Base-by-base conservation (phyloP, 73 alveolate genomes). In the Effrenium voratum region DNA sequence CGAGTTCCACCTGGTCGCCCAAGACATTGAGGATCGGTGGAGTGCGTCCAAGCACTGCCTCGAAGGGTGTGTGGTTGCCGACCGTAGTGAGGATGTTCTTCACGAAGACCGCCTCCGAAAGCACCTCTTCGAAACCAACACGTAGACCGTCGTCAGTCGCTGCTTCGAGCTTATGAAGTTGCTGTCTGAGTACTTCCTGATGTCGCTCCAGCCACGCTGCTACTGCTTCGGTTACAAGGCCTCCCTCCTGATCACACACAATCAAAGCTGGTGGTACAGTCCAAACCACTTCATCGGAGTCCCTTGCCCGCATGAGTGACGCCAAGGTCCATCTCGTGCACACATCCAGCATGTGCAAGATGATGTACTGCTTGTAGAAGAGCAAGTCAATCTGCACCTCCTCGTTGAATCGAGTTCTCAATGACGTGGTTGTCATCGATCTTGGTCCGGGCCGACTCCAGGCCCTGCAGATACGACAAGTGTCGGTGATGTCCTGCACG, bases 211-310 rank as follows among this genome's bases (percentile, higher is more conserved):
- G 26, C 41, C 40, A 41, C 0, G 55, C 63, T 38, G 88, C 88
- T 0, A 41, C 41, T 8, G 15, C 63, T 13, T 43, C 40, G 63
- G 63, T 34, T 4, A 22, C 10, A 8, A 41, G 44, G 12, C 66
- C 88, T 41, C 88, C 60, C 63, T 77, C 88, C 63, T 77, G 63
- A 77, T 77, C 88, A 24, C 28, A 36, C 0, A 77, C 88, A 13
- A 77, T 26, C 0, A 8, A 28, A 2, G 60, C 12, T 38, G 63
- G 88, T 13, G 88, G 88, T 2, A 91, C 98, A 22, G 38, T 22
- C 88, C 88, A 43, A 16, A 44, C 0, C 26, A 77, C 8, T 3
- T 40, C 59, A 4, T 77, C 88, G 16, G 63, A 1, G 15, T 77
- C 88, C 8, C 36, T 16, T 6, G 40, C 43, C 40, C 63, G 60